phyloP scores from a whole-genome alignment of 306 rosid species.

The Quercus agrifolia region DNA sequence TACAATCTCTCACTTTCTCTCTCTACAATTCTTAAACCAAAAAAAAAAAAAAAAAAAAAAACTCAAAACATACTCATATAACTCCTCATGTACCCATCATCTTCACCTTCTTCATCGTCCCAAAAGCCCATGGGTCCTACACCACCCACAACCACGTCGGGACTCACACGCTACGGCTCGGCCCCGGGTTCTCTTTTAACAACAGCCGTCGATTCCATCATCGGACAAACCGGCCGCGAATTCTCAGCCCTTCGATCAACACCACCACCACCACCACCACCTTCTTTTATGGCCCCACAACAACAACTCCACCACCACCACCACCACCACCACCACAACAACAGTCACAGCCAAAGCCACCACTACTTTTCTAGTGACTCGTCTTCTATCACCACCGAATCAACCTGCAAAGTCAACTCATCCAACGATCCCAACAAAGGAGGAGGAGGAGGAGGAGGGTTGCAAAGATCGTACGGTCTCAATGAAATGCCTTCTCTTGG shows the following conservation, averaged over 20 bases:
- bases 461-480: conserved; percentile 44
- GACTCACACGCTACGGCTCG: conserved; percentile 69
- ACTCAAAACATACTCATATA: too few species aligned
- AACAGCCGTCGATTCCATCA: conserved; percentile 59
- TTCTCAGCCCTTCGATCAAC: conserved; percentile 32
- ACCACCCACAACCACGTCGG: not conserved
- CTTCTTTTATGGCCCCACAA: conserved; percentile 8
- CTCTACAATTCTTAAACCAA: not conserved
- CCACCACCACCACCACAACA: not conserved
- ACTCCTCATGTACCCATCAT: conserved; percentile 40
- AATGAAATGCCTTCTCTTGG: conserved; percentile 18
- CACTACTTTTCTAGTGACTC: conserved; percentile 42
- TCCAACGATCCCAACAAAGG: conserved; percentile 14
- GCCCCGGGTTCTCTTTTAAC: conserved; percentile 69
- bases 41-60: too few species aligned
- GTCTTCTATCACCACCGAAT: conserved; percentile 36
- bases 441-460: not conserved
- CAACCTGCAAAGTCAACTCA: conserved; percentile 34
- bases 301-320: too few species aligned
- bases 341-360: conserved; percentile 7
- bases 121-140: conserved; percentile 33
- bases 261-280: not conserved
- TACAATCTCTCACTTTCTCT: not conserved
- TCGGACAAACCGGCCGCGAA: conserved; percentile 34
- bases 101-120: conserved; percentile 43